These are phyloP conservation scores for Cerrena zonata DNA, from an alignment of 1,284 basidiomycete genomes.

Conservation along the genomic window DNA sequence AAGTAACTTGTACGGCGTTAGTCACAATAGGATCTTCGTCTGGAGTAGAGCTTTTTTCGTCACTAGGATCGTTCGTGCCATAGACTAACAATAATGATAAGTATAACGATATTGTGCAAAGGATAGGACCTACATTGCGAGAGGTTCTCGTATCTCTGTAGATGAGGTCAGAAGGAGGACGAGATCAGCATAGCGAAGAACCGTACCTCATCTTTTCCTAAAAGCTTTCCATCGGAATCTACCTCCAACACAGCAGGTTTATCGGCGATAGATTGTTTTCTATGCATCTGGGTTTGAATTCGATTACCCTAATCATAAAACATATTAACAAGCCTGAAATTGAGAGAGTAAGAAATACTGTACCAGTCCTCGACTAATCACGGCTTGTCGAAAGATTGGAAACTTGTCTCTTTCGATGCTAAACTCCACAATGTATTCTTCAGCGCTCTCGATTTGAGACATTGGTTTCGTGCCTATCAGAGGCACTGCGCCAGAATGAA, in stretches of 20 bases:
- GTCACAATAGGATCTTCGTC: background rate
- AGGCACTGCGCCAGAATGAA: slow-evolving; percentile 10
- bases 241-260: slow-evolving; percentile 11
- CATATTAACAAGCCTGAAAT: background rate
- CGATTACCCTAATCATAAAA: slow-evolving; percentile 1
- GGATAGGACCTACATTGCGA: slow-evolving; percentile 9
- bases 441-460: background rate
- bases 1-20: no score
- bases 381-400: slow-evolving; percentile 9
- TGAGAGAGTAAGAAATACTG: background rate
- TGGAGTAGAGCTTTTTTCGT: slow-evolving; percentile 8
- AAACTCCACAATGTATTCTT: slow-evolving; percentile 1
- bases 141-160: slow-evolving; percentile 14
- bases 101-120: background rate
- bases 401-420: slow-evolving; percentile 1
- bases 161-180: slow-evolving; percentile 8
- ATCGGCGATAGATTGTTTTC: slow-evolving; percentile 9
- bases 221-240: slow-evolving; percentile 11
- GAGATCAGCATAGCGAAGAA: background rate
- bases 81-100: slow-evolving; percentile 17
- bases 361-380: slow-evolving; percentile 15
- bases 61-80: slow-evolving; percentile 22
- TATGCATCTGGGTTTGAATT: background rate
- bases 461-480: slow-evolving; percentile 17
- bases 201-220: slow-evolving; percentile 11